Evolutionary conservation across 768 basidiomycete genomes (phyloP), one percentile per base, ranked within the genome.

Genomic region (Pleurotus citrinopileatus): DNA sequence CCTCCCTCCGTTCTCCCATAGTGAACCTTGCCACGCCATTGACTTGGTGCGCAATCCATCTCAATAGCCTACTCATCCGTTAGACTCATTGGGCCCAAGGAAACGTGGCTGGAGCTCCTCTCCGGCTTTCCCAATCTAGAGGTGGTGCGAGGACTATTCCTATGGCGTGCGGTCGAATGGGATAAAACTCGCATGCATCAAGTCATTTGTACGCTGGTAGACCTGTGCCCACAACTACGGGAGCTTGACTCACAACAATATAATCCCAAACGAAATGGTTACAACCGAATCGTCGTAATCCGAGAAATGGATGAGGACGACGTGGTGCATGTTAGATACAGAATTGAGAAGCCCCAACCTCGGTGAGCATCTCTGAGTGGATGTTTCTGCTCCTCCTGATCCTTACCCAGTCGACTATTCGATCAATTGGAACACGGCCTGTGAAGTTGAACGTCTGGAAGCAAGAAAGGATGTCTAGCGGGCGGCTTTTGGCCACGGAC

Each of bases 181-280:
- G 60, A 69, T 46, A 70, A 69, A 58, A 60, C 68, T 23, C 60
- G 56, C 22, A 75, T 81, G 74, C 77, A 79, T 44, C 57, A 60
- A 5, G 69, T 70, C 6, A 75, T 80, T 29, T 61, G 69, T 58
- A 62, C 69, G 43, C 63, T 80, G 4, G 69, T 75, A 2, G 62
- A 68, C 42, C 54, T 65, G 2, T 76, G 75, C 53, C 75, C 77
- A 26, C 66, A 70, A 28, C 65, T 81, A 32, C 64, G 67, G 34
- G 69, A 74, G 56, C 60, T 80, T 6, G 78, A 79, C 53, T 73
- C 79, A 57, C 67, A 66, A 19, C 63, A 69, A 27, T 65, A 63
- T 28, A 62, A 74, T 50, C 59, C 65, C 17, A 70, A 71, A 19
- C 57, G 69, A 36, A 60, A 65, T 8, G 69, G 65, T 3, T 65